Base-by-base conservation (phyloP, 164 flowering plant species). In the Tetrastigma voinierianum region DNA sequence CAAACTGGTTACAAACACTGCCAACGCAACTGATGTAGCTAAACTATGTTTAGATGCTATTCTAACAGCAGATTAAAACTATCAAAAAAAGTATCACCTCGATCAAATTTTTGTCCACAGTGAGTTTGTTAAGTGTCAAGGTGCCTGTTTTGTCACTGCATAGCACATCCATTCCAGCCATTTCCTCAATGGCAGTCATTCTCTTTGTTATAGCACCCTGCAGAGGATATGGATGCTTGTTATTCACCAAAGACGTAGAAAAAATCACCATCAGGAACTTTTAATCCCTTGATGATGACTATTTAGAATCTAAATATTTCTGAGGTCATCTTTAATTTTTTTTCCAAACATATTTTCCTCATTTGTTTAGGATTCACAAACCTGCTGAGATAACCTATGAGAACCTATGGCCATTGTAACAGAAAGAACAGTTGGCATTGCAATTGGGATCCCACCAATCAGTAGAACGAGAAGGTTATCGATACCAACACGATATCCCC, bases 101-200 rank as follows among this genome's bases (percentile, higher is more conserved):
- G 70, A 90, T 81, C 80, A 85, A 56, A 60, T 68, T 83, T 53
- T 79, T 82, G 77, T 85, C 94, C 44, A 86, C 88, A 4, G 87
- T 73, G 23, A 85, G 87, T 75, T 86, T 85, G 85, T 87, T 87
- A 7, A 89, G 82, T 14, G 95, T 89, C 59, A 89, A 49, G 47
- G 91, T 89, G 67, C 91, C 91, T 10, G 95, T 89, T 74, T 89
- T 89, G 64, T 89, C 95, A 76, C 95, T 86, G 78, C 91, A 89
- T 15, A 89, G 76, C n/a, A 89, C 93, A 77, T 86, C 93, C 93
- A 86, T 88, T 23, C 87, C 90, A 25, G 89, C 94, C 94, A 88
- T 86, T 78, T 89, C 91, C 70, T 89, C 96, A 63, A 90, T 90
- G 13, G 92, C 92, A 20, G 92, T 90, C 96, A 90, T 90, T 78